Conservation (phyloP, 306 rosid genomes). For the Herpetospermum pedunculosum region DNA sequence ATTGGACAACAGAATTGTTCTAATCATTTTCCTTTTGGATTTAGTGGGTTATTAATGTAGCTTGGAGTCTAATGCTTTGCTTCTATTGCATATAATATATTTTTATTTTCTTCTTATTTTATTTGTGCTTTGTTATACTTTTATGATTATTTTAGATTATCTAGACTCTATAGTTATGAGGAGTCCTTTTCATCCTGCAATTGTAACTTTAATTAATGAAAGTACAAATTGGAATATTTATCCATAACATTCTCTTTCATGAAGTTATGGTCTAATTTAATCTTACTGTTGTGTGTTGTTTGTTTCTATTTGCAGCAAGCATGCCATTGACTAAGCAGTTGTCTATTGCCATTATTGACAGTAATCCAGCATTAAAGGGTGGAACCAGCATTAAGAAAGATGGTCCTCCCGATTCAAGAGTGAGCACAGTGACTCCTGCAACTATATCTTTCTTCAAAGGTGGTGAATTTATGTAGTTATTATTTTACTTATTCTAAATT, state of each 20-base stretch:
- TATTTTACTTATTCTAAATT: neutral
- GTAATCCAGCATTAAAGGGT: constrained; percentile 66
- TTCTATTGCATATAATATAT: neutral
- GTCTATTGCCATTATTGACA: constrained; percentile 85
- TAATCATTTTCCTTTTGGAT: neutral
- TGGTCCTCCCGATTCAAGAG: constrained; percentile 85
- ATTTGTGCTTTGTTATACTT: neutral
- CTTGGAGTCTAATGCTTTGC: neutral
- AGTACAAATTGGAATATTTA: neutral
- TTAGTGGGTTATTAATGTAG: neutral
- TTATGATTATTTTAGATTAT: neutral
- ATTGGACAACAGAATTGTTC: neutral
- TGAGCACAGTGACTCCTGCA: constrained; percentile 87
- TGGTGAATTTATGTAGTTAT: constrained; percentile 14
- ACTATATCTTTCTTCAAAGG: constrained; percentile 78
- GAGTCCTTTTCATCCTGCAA: neutral
- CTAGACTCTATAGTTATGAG: neutral
- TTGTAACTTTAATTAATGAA: neutral
- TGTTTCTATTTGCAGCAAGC: constrained; percentile 50
- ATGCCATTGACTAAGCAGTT: constrained; percentile 83
- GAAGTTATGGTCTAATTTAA: neutral
- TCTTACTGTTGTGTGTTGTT: neutral
- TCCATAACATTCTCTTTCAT: neutral
- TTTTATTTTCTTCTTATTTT: neutral
- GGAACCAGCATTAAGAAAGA: constrained; percentile 48